Base-by-base conservation (phyloP, 768 basidiomycete species). In the Boletellus ananas region DNA sequence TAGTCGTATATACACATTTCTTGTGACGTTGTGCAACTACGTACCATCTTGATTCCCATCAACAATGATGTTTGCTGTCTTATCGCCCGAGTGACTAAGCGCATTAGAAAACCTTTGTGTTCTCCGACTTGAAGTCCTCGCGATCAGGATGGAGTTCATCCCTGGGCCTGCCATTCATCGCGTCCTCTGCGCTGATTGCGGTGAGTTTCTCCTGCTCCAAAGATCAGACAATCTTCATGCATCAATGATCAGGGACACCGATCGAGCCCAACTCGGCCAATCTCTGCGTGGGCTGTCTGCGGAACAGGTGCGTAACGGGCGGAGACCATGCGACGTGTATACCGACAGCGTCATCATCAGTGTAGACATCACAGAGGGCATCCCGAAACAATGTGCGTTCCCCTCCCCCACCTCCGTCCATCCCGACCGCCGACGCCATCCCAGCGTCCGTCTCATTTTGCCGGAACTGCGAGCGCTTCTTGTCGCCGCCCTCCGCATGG, bases 361-460 rank as follows among this genome's bases (percentile, higher is more conserved):
- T 8, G 84, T 98, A 53, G 96, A 99, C 68, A 95, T 99, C 65
- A 98, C 94, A 1, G 95, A 98, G 66, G 94, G 93, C 13, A 98
- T 98, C 45, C 95, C 94, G 7, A 97, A 94, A 65, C 90, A 91
- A 81, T 83, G 89, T 87, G 45, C 45, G 72, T 65, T n/a, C 45
- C 17, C 10, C 1, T 17, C 35, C 14, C 25, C 6, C 6, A 18
- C 41, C 38, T 39, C 33, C 17, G 3, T 11, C 12, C 36, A 14
- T 8, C 34, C n/a, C 8, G 34, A 43, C 25, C 21, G 14, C 21
- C 50, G 47, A 57, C 17, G 23, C 14, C 20, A 21, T 63, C 50
- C 54, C 69, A 87, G 89, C 94, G 1, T 85, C 92, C 5, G 78
- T 98, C 47, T 89, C 90, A 27, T 97, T 87, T 66, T 98, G 96